Evolutionary conservation across 306 rosid species (phyloP).

Genomic region (Prunus mume): DNA sequence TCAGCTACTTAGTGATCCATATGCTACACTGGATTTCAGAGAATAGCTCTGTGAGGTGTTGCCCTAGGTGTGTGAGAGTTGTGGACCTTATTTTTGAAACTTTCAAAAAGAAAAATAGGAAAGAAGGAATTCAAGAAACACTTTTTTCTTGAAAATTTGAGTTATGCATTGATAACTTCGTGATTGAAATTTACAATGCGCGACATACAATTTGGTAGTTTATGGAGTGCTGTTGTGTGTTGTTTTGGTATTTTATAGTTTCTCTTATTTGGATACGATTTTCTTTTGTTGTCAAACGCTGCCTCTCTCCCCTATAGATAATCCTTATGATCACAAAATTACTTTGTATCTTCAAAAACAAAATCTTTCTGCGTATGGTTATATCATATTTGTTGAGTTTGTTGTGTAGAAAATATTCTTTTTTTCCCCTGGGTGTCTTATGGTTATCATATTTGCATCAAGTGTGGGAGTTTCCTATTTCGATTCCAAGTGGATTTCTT

Average conservation of each 20-base stretch:
- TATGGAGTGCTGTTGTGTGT: not conserved
- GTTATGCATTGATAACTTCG: not conserved
- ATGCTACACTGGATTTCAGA: not conserved
- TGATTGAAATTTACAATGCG: not conserved
- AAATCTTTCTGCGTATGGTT: no score
- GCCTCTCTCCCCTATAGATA: no score
- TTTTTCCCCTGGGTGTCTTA: no score
- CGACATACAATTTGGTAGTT: not conserved
- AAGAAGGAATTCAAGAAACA: not conserved
- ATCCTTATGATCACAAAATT: no score
- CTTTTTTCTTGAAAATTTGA: not conserved
- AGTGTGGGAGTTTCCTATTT: no score
- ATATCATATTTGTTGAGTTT: no score
- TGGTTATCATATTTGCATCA: no score
- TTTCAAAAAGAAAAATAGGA: not conserved
- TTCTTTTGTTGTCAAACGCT: no score
- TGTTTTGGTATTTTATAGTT: not conserved
- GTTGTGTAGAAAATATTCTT: no score
- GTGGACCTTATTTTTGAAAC: not conserved
- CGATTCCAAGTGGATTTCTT: not conserved
- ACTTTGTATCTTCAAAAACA: no score
- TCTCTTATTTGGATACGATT: not conserved
- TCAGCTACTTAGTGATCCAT: not conserved
- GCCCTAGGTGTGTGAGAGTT: not conserved
- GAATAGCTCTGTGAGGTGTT: not conserved